Evolutionary conservation across 768 basidiomycete species (phyloP).

Genomic region (Candolleomyces eurysporus): DNA sequence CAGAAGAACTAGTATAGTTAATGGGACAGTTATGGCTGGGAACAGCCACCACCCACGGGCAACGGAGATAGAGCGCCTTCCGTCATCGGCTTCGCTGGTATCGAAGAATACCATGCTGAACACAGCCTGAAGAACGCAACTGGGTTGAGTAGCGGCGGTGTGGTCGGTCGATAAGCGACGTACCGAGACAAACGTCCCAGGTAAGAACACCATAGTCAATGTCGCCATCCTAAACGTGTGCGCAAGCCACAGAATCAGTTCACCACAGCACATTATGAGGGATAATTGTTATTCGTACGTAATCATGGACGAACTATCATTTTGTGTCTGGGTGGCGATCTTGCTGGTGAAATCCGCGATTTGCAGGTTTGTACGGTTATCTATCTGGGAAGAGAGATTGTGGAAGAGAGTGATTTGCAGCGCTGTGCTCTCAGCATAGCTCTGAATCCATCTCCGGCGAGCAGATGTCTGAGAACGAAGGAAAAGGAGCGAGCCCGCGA

Average conservation of each 20-base stretch:
- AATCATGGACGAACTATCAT: conserved; percentile 26
- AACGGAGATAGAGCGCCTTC: conserved; percentile 5
- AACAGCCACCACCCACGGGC: conserved; percentile 18
- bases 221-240: conserved; percentile 19
- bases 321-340: conserved; percentile 19
- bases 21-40: conserved; percentile 18
- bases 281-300: conserved; percentile 12
- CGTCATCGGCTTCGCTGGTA: neutral
- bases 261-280: neutral
- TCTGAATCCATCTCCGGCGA: conserved; percentile 13
- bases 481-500: conserved; percentile 10
- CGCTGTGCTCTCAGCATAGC: conserved; percentile 18
- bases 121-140: conserved; percentile 12
- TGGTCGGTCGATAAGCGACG: neutral
- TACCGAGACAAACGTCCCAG: conserved; percentile 24
- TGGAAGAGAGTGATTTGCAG: conserved; percentile 21
- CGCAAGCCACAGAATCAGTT: neutral
- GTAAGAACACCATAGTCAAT: conserved; percentile 27
- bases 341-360: conserved; percentile 18
- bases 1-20: conserved; percentile 18
- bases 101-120: conserved; percentile 26
- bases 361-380: conserved; percentile 17
- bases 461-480: conserved; percentile 8
- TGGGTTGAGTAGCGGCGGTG: neutral
- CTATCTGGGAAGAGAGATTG: conserved; percentile 18